Base-by-base conservation (phyloP, 2,329 filamentous ascomycete species). In the Fonsecaea pugnacius region DNA sequence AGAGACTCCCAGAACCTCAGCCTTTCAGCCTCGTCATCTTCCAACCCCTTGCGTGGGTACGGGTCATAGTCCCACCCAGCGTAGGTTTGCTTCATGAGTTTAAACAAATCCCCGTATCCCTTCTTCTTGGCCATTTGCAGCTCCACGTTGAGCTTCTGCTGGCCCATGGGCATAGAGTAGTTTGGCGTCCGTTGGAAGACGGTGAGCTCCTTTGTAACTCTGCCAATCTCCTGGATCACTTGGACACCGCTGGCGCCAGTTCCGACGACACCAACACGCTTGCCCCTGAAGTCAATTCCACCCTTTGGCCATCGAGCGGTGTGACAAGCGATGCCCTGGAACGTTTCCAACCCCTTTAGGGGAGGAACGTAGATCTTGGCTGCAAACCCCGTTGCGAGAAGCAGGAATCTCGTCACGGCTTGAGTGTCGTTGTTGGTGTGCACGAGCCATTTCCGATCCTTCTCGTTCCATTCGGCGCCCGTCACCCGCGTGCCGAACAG, bases 161-260 rank as follows among this genome's bases (percentile, higher is more conserved):
- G 79, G 8, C 73, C 87, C 85, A 90, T 88, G 0, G 87, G 87
- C 1, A 90, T 70, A 0, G 84, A 83, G 4, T 87, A 75, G 68
- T 90, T 90, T 0, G 88, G 87, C 1, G 86, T 90, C 12, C 88
- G 82, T 69, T 90, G 86, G 73, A 89, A 77, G 0, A 76, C 72
- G 2, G 75, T 81, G 12, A 90, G 69, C 1, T 82, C 74, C 4
- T 77, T 80, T 0, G 82, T 85, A 6, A 79, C 72, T 1, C 82
- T 82, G 1, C 81, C 84, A 73, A 83, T 84, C 56, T 85, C 85
- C 67, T 90, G 87, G 0, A 83, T 80, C 50, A 88, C 83, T 69
- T 90, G 87, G 1, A 89, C 83, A 0, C 87, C 87, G 0, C 85
- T 85, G 0, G 86, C 84, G 1, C 87, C 87, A 0, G 86, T 89